Evolutionary conservation across 83 land plant genomes (phyloP), one percentile per base, ranked within the genome.

Genomic region (Larix sibirica): DNA sequence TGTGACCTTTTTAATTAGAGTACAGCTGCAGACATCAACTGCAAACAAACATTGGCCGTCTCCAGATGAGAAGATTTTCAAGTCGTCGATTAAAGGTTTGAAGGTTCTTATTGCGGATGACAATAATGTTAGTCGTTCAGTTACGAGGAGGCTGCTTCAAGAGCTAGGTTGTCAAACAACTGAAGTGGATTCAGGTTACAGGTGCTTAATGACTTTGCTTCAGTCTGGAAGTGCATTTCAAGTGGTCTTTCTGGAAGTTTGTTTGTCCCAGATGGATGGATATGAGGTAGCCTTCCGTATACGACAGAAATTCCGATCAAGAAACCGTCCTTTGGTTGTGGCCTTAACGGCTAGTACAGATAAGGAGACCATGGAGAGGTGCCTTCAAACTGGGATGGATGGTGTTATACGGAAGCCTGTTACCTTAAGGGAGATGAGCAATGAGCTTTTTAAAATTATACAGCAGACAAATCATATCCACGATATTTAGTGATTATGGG

Each of bases 181-280:
- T 36, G 83, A 89, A 16, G 90, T 91, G 44, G 88, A 91, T 21
- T 94, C 95, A 61, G 96, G 95, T 31, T 84, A 86, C 42, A 86
- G 86, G 42, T 96, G 99, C 84, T 89, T 96, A 23, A 84, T 84
- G 64, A 83, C 85, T 12, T 70, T 92, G 1, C 82, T 86, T 50
- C 87, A 88, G 62, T 58, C 89, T 7, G 86, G 88, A 13, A 82
- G 83, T 14, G 66, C 81, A 28, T 90, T 83, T 62, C 88, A 88
- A 65, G 69, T 96, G 20, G 85, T 95, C 6, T 61, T 96, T 6
- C 61, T 96, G 71, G 99, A 96, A 64, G 85, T 96, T 21, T 91
- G 93, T 64, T 87, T 96, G 93, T 85, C 89, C 0, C 91, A 91
- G 79, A 86, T 97, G 88, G 99, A 97, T 79, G 99, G 99, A 2